Evolutionary conservation across 2,329 filamentous ascomycete species (phyloP).

Genomic region (Pseudogymnoascus sp.): DNA sequence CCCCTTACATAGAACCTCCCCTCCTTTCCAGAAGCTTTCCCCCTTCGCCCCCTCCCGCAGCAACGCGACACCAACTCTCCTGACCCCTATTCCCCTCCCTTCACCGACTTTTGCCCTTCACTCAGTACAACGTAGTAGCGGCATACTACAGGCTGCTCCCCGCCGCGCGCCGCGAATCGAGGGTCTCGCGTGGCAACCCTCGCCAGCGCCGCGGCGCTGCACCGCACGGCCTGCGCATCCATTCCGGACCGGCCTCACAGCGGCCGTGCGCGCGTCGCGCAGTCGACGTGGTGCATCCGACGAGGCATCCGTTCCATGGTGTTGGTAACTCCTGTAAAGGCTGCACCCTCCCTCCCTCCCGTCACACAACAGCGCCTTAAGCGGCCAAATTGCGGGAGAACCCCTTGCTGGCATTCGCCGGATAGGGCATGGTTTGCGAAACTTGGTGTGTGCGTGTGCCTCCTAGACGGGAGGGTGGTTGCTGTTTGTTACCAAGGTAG

Average conservation of each 20-base stretch:
- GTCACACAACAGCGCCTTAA: background rate
- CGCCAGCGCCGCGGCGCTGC: background rate
- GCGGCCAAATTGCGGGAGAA: background rate
- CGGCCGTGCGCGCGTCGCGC: background rate
- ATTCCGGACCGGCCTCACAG: background rate
- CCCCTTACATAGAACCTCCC: background rate
- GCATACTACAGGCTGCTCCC: background rate
- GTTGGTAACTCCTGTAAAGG: background rate
- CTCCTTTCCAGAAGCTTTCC: slow-evolving; percentile 2
- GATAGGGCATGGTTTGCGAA: background rate
- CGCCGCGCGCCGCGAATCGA: background rate
- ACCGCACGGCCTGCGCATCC: background rate
- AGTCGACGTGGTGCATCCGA: background rate
- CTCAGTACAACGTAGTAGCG: background rate
- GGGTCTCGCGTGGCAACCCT: background rate
- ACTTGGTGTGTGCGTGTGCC: background rate
- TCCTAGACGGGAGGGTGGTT: background rate
- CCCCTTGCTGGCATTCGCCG: background rate
- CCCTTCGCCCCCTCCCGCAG: background rate
- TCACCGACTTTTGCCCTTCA: slow-evolving; percentile 1
- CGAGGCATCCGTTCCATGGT: background rate
- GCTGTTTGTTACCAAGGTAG: background rate
- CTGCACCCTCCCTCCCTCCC: background rate
- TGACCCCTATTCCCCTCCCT: background rate
- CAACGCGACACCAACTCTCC: background rate